These are phyloP conservation scores for Colletotrichum chrysophilum DNA, from an alignment of 2,329 filamentous ascomycete species.

Conservation along the genomic window DNA sequence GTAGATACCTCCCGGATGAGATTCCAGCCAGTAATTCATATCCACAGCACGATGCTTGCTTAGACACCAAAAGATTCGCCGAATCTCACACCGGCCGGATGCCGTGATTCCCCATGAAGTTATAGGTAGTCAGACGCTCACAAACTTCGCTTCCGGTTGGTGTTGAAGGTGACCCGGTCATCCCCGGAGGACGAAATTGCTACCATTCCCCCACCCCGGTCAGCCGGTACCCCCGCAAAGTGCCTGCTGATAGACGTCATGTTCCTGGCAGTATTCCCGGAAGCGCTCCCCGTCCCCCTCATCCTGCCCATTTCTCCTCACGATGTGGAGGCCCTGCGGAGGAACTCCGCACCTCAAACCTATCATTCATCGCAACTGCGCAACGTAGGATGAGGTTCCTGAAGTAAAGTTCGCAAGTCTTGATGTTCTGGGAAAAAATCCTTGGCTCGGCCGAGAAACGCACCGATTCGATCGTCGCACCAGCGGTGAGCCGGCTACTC, in stretches of 20 bases:
- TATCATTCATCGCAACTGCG: background rate
- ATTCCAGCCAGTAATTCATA: background rate
- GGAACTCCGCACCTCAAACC: background rate
- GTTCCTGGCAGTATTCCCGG: background rate
- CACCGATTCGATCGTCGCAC: background rate
- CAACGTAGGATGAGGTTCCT: background rate
- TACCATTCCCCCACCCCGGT: background rate
- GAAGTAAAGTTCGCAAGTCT: background rate
- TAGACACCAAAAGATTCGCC: background rate
- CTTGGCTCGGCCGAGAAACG: background rate
- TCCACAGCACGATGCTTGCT: background rate
- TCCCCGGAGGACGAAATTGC: background rate
- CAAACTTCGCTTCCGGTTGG: background rate
- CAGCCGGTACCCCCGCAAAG: background rate
- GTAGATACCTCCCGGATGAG: background rate
- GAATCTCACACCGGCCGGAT: background rate
- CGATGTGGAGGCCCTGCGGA: background rate
- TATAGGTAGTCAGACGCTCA: background rate
- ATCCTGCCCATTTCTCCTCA: background rate
- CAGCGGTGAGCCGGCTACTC: conserved; percentile 1
- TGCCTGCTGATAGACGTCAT: background rate
- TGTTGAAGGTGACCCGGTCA: background rate
- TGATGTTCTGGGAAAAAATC: background rate
- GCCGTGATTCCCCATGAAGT: background rate
- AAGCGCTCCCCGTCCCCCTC: background rate